Evolutionary conservation across 1,139 yeast species (phyloP).

Genomic region (Protomyces pachydermus): DNA sequence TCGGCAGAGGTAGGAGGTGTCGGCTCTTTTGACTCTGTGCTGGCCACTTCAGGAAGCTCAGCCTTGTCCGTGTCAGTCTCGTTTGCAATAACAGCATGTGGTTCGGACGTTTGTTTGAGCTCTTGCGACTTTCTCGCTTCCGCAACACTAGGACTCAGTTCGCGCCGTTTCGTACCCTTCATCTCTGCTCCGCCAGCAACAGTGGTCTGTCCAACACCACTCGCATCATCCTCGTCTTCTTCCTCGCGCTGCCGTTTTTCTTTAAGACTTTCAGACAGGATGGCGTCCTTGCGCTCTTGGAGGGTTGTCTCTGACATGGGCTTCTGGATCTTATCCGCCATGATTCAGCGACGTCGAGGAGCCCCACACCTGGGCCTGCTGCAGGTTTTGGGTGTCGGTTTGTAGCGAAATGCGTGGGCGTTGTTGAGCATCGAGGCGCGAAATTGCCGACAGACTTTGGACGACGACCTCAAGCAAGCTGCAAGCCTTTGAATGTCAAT

Average conservation of each 20-base stretch:
- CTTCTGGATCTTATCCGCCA: constrained; percentile 2
- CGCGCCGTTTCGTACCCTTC: neutral
- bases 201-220: neutral
- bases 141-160: neutral
- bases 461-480: no score
- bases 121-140: neutral
- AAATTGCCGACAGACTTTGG: no score
- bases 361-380: no score
- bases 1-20: neutral
- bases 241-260: constrained; percentile 8
- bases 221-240: neutral
- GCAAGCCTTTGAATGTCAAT: no score
- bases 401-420: no score
- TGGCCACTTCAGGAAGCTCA: neutral
- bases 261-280: neutral
- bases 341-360: neutral
- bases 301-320: neutral
- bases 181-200: neutral
- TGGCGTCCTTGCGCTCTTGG: neutral
- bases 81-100: neutral
- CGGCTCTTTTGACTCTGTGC: neutral
- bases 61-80: neutral
- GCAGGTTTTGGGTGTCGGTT: no score
- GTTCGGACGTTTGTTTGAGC: neutral
- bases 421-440: no score